Evolutionary conservation across 2,329 filamentous ascomycete genomes (phyloP), one percentile per base, ranked within the genome.

Genomic region (Metarhizium anisopliae): DNA sequence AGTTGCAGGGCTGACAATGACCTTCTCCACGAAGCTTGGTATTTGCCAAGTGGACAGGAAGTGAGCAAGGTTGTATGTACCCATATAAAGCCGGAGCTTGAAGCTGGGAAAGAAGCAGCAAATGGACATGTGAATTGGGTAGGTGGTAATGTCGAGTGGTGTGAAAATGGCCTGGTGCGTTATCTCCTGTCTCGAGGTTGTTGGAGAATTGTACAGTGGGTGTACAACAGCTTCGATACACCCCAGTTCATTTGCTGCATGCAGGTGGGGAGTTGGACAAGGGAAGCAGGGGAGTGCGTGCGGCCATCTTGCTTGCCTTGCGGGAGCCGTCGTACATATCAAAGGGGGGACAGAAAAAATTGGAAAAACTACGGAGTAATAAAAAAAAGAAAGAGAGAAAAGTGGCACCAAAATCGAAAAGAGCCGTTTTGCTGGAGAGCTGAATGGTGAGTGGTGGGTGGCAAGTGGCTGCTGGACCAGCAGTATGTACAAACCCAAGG

Each of bases 271-370:
- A 29, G 7, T 7, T 7, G 43, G 43, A n/a, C 43, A 47, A 6
- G 14, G 18, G 25, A 53, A 20, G 51, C 51, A 47, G 51, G 51
- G 51, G 40, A 53, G n/a, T 32, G 51, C 29, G 52, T 30, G 51
- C 29, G 52, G 52, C 32, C 29, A 38, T 13, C 13, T 40, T 10
- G 36, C 36, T 14, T 40, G 14, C 36, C 36, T 11, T 14, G 36
- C 36, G 10, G 14, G 10, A 25, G 25, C 25, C 25, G 25, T 25
- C 4, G 25, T 25, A 25, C 25, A 25, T 25, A 25, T 25, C 25
- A 51, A 2, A 4, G 25, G 25, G 25, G 25, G 25, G 25, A 25
- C 25, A 25, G 25, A 25, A 25, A 25, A 25, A 25, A 3, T 25
- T 25, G 20, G 20, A 25, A 25, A 25, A 25, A 25, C 1, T 25